These are phyloP conservation scores for Apophysomyces sp. DNA, from an alignment of 371 early-diverging fungal species.

Conservation along the genomic window DNA sequence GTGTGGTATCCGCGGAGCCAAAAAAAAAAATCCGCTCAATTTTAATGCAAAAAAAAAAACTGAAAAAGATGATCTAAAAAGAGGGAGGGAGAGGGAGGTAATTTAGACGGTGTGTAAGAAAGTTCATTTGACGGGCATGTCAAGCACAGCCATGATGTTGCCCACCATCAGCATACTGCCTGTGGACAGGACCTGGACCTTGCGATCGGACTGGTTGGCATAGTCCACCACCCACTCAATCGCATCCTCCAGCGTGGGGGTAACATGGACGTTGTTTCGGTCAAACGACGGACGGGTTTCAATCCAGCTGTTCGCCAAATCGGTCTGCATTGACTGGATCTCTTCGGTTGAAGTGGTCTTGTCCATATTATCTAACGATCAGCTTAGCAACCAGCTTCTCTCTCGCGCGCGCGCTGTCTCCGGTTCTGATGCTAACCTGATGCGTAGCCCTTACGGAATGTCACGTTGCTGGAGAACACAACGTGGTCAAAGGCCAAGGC, in stretches of 20 bases:
- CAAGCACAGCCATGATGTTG: slow-evolving; percentile 40
- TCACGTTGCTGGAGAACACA: slow-evolving; percentile 78
- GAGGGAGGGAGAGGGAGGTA: no score
- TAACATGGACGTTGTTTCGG: slow-evolving; percentile 40
- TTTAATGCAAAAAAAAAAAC: no score
- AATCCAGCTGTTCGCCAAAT: slow-evolving; percentile 53
- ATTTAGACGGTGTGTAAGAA: no score
- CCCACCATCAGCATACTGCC: slow-evolving; percentile 96
- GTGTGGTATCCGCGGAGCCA: no score
- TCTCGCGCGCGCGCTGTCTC: no score
- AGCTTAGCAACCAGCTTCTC: background rate
- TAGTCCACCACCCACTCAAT: slow-evolving; percentile 60
- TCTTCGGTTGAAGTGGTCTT: slow-evolving; percentile 58
- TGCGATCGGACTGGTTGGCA: slow-evolving; percentile 22
- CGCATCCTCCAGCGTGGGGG: slow-evolving; percentile 70
- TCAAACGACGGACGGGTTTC: slow-evolving; percentile 32
- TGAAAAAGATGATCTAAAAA: no score
- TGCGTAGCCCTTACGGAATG: slow-evolving; percentile 51
- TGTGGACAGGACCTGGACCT: slow-evolving; percentile 77
- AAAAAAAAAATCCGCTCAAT: no score
- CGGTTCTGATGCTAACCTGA: slow-evolving; percentile 22
- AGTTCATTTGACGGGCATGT: background rate
- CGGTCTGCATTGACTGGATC: slow-evolving; percentile 55
- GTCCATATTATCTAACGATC: slow-evolving; percentile 69
- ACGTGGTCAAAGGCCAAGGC: slow-evolving; percentile 60